Conservation (phyloP, 441 rosid species). For the Adansonia madagascariensis region DNA sequence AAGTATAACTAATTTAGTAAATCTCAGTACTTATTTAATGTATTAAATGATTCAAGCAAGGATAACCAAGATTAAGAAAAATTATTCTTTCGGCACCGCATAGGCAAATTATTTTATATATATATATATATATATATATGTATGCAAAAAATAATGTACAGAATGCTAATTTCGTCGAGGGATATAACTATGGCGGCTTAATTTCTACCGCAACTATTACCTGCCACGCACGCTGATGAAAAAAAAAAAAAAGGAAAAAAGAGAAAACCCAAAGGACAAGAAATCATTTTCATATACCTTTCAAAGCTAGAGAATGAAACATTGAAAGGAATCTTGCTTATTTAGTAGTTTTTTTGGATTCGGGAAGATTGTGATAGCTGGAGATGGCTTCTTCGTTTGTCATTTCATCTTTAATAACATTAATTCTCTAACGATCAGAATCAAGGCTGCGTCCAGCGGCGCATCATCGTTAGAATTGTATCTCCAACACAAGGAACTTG, state of each 20-base stretch:
- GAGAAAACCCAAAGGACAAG: neutral
- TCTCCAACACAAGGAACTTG: too few species aligned
- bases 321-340: too few species aligned
- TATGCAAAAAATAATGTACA: neutral
- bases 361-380: neutral
- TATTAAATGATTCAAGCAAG: conserved; percentile 3
- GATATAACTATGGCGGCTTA: neutral
- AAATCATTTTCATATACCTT: neutral
- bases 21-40: neutral
- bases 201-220: neutral
- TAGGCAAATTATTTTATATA: neutral
- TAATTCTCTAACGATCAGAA: neutral
- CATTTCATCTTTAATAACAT: neutral
- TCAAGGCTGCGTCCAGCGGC: too few species aligned
- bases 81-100: neutral
- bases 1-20: neutral
- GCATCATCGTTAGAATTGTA: too few species aligned
- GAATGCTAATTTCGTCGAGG: neutral
- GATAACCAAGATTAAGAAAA: neutral
- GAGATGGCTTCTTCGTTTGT: neutral
- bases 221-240: too few species aligned
- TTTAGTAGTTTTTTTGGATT: neutral
- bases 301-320: neutral
- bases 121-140: neutral
- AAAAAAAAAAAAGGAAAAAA: too few species aligned